Evolutionary conservation across 108 stramenopile genomes (phyloP), one percentile per base, ranked within the genome.

Genomic region (Fragilaria radians): DNA sequence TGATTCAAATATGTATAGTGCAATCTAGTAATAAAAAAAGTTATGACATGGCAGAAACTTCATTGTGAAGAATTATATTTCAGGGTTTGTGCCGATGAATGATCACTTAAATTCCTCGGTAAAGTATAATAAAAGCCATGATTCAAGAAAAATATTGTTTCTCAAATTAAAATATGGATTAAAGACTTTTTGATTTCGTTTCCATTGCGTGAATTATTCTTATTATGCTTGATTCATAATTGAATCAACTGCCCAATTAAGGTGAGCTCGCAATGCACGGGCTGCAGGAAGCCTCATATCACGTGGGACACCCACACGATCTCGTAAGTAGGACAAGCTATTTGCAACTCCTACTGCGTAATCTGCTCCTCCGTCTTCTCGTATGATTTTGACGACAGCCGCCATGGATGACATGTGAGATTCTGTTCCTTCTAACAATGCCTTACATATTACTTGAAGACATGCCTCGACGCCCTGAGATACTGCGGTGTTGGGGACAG

Each of bases 251-350:
- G 82, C 71, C 81, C 81, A 89, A 56, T 89, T 89, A 48, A 89
- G 59, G 59, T 86, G 80, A 25, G 82, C 78, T 48, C 89, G 72
- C 21, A 97, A 66, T 63, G 93, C 87, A 30, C 91, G 62, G 0
- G 94, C 96, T 11, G 96, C 94, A 2, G 89, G 86, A 62, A 92
- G 77, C 47, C 73, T 66, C 83, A 97, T 88, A 56, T 97, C 96
- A 11, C 96, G 71, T 5, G 96, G 96, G 22, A 97, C 96, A 54
- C 93, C 93, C 3, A 95, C 77, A 53, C 96, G 73, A 66, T 94
- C 93, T 54, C 96, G 65, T 52, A 97, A 59, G 60, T 97, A 97
- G 4, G 77, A 66, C 32, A 95, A 54, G 52, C 82, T 81, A 0
- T 59, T 52, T 29, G 71, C 58, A 11, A 85, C 67, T 29, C 77